These are phyloP conservation scores for Dacryopinax spathularia DNA, from an alignment of 768 basidiomycete species.

Conservation along the genomic window DNA sequence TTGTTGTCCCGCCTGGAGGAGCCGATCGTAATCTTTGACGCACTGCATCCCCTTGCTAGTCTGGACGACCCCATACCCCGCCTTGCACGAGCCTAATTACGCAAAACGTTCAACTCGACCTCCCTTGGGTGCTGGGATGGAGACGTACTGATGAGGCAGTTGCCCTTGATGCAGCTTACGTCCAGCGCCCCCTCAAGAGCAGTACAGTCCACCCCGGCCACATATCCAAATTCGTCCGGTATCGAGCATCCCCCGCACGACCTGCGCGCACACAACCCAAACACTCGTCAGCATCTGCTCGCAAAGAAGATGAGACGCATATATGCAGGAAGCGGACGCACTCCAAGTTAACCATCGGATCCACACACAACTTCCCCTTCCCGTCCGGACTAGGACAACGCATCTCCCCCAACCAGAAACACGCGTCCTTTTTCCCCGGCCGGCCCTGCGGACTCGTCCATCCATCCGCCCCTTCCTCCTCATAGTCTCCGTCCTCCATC, in stretches of 20 bases:
- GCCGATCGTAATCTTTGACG: neutral
- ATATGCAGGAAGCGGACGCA: no score
- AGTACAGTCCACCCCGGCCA: neutral
- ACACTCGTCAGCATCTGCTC: neutral
- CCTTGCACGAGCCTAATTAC: neutral
- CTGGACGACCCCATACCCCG: neutral
- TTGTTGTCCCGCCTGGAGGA: neutral
- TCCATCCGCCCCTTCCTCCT: neutral
- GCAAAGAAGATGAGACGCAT: no score
- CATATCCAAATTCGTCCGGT: neutral
- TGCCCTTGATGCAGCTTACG: neutral
- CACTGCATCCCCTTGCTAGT: conserved; percentile 3
- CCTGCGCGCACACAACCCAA: no score
- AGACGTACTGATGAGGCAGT: neutral
- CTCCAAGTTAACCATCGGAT: neutral
- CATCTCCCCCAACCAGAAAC: neutral
- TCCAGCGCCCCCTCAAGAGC: neutral
- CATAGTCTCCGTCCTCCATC: neutral
- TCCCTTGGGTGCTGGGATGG: neutral
- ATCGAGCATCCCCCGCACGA: neutral
- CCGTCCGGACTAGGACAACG: neutral
- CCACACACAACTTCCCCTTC: neutral
- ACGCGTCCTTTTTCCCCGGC: neutral
- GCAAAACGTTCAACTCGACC: neutral
- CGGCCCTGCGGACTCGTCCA: neutral